A percentile compares a stretch with the other conserved stretches of the same genome.
phyloP scores from a whole-genome alignment of 2,329 filamentous ascomycete genomes.

The Calonectria fujianensis region DNA sequence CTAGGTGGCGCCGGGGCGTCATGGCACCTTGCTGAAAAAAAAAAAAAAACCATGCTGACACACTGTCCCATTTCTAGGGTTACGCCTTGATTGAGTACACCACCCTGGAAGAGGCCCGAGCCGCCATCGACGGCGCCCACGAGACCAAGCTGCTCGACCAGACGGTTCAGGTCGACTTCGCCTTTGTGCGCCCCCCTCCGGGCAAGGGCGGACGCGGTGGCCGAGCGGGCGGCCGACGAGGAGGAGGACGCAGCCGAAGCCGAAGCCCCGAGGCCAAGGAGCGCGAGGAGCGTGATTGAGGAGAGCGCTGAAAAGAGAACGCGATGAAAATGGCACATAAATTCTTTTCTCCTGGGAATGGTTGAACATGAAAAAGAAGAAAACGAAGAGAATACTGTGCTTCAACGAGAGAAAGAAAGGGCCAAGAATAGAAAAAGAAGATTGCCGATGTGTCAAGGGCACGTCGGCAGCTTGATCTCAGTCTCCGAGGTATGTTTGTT shows the following conservation, averaged over 20 bases:
- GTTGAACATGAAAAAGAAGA: slow-evolving; percentile 7
- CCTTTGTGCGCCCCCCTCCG: slow-evolving; percentile 87
- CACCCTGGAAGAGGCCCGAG: slow-evolving; percentile 85
- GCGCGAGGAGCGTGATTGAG: slow-evolving; percentile 54
- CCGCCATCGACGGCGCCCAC: slow-evolving; percentile 88
- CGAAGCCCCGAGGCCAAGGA: slow-evolving; percentile 67
- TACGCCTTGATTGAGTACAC: slow-evolving; percentile 91
- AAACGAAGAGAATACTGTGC: neutral
- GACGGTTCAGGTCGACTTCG: slow-evolving; percentile 88
- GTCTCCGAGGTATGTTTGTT: slow-evolving; percentile 54
- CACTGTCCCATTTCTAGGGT: slow-evolving; percentile 72
- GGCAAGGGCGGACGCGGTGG: slow-evolving; percentile 65
- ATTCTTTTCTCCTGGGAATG: neutral
- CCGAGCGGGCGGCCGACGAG: slow-evolving; percentile 62
- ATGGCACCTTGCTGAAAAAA: neutral
- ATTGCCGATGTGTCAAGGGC: slow-evolving; percentile 54
- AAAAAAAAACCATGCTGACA: neutral
- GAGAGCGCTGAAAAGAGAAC: slow-evolving; percentile 42
- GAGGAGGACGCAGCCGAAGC: slow-evolving; percentile 69
- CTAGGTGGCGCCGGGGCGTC: neutral
- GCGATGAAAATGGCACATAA: neutral
- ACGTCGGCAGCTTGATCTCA: slow-evolving; percentile 56
- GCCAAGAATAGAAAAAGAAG: slow-evolving; percentile 17
- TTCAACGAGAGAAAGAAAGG: slow-evolving; percentile 9
- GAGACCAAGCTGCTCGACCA: slow-evolving; percentile 87